Conservation (phyloP, 805 yeast genomes). For the Wickerhamomyces canadensis region DNA sequence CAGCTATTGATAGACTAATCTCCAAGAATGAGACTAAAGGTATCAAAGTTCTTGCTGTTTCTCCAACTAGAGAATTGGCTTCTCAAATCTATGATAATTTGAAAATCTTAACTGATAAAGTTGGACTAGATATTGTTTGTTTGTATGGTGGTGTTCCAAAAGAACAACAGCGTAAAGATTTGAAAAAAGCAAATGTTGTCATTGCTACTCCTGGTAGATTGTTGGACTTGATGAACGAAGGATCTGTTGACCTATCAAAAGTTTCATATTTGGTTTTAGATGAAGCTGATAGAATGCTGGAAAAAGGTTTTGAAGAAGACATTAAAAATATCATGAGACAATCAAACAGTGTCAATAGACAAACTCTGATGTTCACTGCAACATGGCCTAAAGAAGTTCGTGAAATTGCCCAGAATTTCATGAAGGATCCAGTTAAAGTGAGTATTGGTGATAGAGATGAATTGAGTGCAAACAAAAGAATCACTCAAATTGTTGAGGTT, state of each 20-base stretch:
- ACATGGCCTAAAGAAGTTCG: slow-evolving; percentile 99
- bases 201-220: slow-evolving; percentile 99
- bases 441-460: slow-evolving; percentile 94
- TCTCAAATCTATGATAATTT: slow-evolving; percentile 87
- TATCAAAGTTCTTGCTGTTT: slow-evolving; percentile 74
- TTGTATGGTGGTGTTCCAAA: slow-evolving; percentile 97
- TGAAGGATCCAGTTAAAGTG: slow-evolving; percentile 82
- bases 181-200: slow-evolving; percentile 67
- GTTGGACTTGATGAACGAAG: slow-evolving; percentile 85
- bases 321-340: slow-evolving; percentile 74
- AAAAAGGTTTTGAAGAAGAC: slow-evolving; percentile 97
- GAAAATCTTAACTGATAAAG: slow-evolving; percentile 52
- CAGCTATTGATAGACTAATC: slow-evolving; percentile 75
- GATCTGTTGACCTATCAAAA: slow-evolving; percentile 60
- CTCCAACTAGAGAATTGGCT: slow-evolving; percentile 98
- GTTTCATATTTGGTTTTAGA: slow-evolving; percentile 84
- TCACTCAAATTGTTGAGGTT: slow-evolving; percentile 90
- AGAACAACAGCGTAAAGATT: slow-evolving; percentile 74
- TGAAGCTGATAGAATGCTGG: slow-evolving; percentile 98
- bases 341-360: slow-evolving; percentile 52
- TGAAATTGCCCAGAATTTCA: slow-evolving; percentile 79
- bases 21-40: slow-evolving; percentile 33
- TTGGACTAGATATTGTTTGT: slow-evolving; percentile 69
- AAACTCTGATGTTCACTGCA: slow-evolving; percentile 98
- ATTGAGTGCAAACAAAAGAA: slow-evolving; percentile 88